Evolutionary conservation across 495 filamentous ascomycete species (phyloP), one percentile per base, ranked within the genome.

Genomic region (Amniculicola lignicola): DNA sequence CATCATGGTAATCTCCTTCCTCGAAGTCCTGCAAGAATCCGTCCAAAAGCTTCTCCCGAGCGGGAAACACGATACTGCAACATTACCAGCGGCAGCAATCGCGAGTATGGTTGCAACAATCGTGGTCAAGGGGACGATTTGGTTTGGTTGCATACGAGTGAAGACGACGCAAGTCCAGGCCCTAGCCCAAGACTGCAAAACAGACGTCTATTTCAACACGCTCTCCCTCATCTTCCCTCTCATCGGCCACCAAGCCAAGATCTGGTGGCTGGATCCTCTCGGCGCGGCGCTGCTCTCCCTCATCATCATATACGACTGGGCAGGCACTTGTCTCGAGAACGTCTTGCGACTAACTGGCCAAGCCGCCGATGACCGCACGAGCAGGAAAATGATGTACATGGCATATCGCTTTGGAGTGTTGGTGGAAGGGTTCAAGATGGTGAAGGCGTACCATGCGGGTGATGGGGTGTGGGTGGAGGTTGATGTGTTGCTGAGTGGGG

Each of bases 101-200:
- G 69, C 56, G 10, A 67, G 70, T 21, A 65, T 78, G 64, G 65
- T 66, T 6, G 69, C 59, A 5, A 78, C 75, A 3, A 68, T 75
- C 37, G 56, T 70, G 15, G 51, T 77, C 21, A 77, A 78, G 58
- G 75, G 75, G 1, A 64, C 71, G 10, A 76, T 78, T 50, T 71
- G 74, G 60, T 60, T 76, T 29, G 72, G 66, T 4, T 77, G 72
- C 62, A 63, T 65, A 4, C 63, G 63, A 29, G 69, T 78, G 51
- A 77, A 77, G 57, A 77, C 75, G 11, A 77, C 73, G 0, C 76
- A 77, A 53, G 74, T 79, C 7, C 74, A 77, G 54, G 76, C 75
- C 1, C 62, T 79, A 7, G 75, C 72, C 33, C 75, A 79, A 64
- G 71, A 74, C 52, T 78, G 74, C 68, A 72, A 78, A 59, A 77